phyloP scores from a whole-genome alignment of 2,329 filamentous ascomycete species.

The Mycosphaerelloides madeirae region DNA sequence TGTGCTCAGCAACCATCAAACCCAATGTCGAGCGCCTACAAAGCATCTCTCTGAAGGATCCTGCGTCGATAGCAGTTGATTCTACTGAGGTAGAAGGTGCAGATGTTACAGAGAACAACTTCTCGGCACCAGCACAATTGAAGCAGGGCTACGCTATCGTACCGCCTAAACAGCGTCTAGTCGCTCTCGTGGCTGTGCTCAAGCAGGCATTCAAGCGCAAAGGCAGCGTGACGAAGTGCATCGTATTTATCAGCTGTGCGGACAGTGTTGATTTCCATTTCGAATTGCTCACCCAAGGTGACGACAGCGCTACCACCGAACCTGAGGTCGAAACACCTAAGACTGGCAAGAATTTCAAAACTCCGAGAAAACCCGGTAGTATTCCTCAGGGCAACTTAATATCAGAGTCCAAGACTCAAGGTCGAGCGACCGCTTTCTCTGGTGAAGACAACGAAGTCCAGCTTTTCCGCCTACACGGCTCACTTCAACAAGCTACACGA shows the following conservation, averaged over 20 bases:
- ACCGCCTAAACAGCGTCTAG: conserved; percentile 83
- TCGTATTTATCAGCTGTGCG: conserved; percentile 93
- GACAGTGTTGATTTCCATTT: conserved; percentile 98
- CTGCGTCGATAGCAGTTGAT: conserved; percentile 75
- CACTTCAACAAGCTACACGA: conserved; percentile 78
- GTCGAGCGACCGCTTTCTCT: conserved; percentile 20
- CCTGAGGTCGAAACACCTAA: conserved; percentile 16
- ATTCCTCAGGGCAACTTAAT: conserved; percentile 39
- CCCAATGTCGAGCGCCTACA: conserved; percentile 92
- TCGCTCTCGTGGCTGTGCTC: conserved; percentile 77
- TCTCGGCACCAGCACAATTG: conserved; percentile 82
- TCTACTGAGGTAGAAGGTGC: conserved; percentile 44
- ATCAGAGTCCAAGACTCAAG: conserved; percentile 50
- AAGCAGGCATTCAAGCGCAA: conserved; percentile 83
- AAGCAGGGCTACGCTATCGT: conserved; percentile 88
- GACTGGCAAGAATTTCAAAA: conserved; percentile 8
- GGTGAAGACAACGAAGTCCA: conserved; percentile 72
- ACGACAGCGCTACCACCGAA: conserved; percentile 29
- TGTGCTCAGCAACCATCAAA: conserved; percentile 97
- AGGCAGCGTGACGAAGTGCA: conserved; percentile 92
- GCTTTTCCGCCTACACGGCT: conserved; percentile 85
- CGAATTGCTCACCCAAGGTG: conserved; percentile 62
- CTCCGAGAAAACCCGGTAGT: conserved; percentile 37
- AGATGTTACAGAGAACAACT: conserved; percentile 51
- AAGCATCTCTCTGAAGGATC: conserved; percentile 91